Percentiles rank a stretch among this genome's conserved stretches.
These are phyloP conservation scores for Colletotrichum horii DNA, from an alignment of 2,329 filamentous ascomycete species.

Conservation along the genomic window DNA sequence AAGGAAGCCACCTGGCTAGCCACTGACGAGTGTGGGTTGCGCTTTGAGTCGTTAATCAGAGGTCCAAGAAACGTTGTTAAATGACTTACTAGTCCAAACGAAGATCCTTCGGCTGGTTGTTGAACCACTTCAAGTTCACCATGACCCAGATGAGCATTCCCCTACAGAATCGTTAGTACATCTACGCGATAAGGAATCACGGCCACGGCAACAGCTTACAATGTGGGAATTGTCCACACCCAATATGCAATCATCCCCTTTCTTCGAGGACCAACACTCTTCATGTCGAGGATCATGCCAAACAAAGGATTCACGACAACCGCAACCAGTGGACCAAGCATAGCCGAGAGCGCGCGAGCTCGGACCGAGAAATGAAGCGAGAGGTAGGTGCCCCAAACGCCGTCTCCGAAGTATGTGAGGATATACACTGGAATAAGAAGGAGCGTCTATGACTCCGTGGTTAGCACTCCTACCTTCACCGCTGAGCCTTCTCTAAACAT, in stretches of 20 bases:
- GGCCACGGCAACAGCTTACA: background rate
- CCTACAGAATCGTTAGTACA: background rate
- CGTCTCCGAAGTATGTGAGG: background rate
- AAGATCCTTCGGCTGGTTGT: background rate
- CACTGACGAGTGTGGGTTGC: background rate
- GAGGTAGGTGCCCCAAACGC: background rate
- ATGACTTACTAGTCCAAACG: background rate
- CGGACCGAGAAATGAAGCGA: background rate
- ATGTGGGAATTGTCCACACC: background rate
- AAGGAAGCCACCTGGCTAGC: background rate
- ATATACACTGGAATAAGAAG: background rate
- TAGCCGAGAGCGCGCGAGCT: background rate
- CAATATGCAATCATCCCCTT: background rate
- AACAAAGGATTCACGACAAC: background rate
- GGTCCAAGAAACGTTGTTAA: background rate
- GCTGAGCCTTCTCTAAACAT: background rate
- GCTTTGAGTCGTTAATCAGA: background rate
- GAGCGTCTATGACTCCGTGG: background rate
- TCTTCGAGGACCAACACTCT: background rate
- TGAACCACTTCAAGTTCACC: background rate
- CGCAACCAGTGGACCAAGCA: background rate
- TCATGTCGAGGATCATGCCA: background rate
- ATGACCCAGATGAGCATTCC: background rate
- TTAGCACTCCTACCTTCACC: background rate
- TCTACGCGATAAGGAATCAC: background rate